These are phyloP conservation scores for Metarhizium robertsii DNA, from an alignment of 2,329 filamentous ascomycete genomes.

Conservation along the genomic window DNA sequence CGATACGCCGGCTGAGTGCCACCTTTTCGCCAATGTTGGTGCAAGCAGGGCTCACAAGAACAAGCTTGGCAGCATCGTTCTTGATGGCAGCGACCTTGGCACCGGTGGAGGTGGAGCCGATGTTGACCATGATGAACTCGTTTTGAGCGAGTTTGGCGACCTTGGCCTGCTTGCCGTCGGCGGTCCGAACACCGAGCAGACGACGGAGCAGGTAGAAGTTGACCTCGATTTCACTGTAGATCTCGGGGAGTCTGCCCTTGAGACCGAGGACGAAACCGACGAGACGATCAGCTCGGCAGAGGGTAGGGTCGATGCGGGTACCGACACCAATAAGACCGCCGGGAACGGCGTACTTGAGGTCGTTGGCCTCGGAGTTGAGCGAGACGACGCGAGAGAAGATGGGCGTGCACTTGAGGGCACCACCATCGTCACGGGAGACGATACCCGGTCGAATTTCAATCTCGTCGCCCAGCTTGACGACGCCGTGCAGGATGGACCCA, in stretches of 20 bases:
- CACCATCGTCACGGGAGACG: slow-evolving; percentile 87
- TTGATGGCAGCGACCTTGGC: slow-evolving; percentile 96
- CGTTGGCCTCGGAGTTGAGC: slow-evolving; percentile 95
- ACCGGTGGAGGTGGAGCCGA: slow-evolving; percentile 92
- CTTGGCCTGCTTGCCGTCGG: slow-evolving; percentile 98
- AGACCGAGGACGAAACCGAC: slow-evolving; percentile 96
- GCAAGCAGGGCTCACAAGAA: slow-evolving; percentile 87
- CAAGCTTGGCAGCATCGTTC: slow-evolving; percentile 93
- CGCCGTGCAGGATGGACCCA: slow-evolving; percentile 92
- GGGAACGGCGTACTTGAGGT: slow-evolving; percentile 95
- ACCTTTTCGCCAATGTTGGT: slow-evolving; percentile 98
- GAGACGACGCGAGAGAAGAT: slow-evolving; percentile 94
- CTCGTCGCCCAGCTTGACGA: slow-evolving; percentile 93
- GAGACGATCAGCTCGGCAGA: slow-evolving; percentile 97
- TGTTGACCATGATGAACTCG: slow-evolving; percentile 99
- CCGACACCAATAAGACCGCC: slow-evolving; percentile 97
- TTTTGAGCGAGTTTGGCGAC: slow-evolving; percentile 97
- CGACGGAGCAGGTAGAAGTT: slow-evolving; percentile 98
- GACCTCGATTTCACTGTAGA: slow-evolving; percentile 97
- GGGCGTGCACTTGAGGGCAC: slow-evolving; percentile 90
- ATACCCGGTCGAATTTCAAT: slow-evolving; percentile 99
- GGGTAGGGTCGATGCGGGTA: slow-evolving; percentile 91
- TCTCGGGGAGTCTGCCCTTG: slow-evolving; percentile 85
- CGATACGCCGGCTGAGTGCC: slow-evolving; percentile 88
- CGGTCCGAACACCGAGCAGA: slow-evolving; percentile 91